Evolutionary conservation across 1,284 basidiomycete species (phyloP).

Genomic region (Sporisorium reilianum): DNA sequence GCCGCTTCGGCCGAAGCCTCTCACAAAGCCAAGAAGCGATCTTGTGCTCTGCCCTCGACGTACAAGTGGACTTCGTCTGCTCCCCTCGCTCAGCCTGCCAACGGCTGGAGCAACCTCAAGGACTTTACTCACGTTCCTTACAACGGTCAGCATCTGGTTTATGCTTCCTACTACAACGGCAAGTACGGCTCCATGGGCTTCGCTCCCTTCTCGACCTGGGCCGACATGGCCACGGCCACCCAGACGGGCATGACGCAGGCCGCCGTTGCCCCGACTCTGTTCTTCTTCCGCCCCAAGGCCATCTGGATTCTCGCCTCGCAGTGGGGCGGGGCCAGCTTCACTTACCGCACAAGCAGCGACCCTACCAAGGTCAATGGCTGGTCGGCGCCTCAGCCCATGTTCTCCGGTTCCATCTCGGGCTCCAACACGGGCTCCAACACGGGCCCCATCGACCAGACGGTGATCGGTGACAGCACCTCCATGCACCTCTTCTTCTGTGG

Average conservation of each 20-base stretch:
- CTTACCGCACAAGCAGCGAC: conserved; percentile 23
- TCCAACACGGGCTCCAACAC: conserved; percentile 9
- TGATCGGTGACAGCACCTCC: conserved; percentile 26
- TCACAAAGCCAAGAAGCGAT: conserved; percentile 7
- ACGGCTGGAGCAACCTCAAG: conserved; percentile 28
- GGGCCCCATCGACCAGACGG: conserved; percentile 36
- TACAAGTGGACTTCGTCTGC: conserved; percentile 33
- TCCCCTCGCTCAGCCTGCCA: conserved; percentile 26
- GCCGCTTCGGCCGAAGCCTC: conserved; percentile 21
- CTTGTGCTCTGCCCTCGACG: conserved; percentile 29
- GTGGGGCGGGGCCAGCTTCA: conserved; percentile 19
- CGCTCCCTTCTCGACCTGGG: conserved; percentile 26
- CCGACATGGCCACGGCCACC: conserved; percentile 31
- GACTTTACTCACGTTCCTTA: conserved; percentile 43
- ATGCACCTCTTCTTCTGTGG: conserved; percentile 38
- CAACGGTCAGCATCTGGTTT: conserved; percentile 39
- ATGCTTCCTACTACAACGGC: conserved; percentile 21
- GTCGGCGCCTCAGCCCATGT: conserved; percentile 21
- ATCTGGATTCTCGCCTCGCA: conserved; percentile 31
- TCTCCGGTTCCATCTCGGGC: conserved; percentile 11
- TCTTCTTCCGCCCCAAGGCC: conserved; percentile 22
- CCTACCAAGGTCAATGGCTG: conserved; percentile 32
- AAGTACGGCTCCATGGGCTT: conserved; percentile 43
- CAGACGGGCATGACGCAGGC: conserved; percentile 18
- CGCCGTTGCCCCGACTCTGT: conserved; percentile 31